Evolutionary conservation across 441 rosid genomes (phyloP), one percentile per base, ranked within the genome.

Genomic region (Eruca vesicaria): DNA sequence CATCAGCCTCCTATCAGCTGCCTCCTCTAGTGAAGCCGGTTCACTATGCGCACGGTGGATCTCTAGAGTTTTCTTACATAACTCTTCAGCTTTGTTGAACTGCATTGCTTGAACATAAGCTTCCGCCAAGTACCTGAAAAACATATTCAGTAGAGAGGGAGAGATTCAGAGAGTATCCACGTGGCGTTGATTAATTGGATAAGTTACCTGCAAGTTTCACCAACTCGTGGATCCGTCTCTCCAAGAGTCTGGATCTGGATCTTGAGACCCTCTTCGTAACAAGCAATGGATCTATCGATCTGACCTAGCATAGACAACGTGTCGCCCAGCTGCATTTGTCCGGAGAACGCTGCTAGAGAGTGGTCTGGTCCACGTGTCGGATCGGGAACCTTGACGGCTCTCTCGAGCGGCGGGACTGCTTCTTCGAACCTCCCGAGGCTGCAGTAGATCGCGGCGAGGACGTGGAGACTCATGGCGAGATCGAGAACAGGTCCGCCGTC

Each of bases 91-190:
- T 85, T 90, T 90, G 71, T 87, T 95, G 79, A 96, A 96, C 77
- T 93, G 96, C 99, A 96, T 89, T 66, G 98, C 98, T 66, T 96
- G 99, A 77, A 96, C 98, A 75, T 90, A 92, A 11, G 99, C 97
- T 86, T 96, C 99, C 6, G 98, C 95, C 57, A 96, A 84, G 79
- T 93, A 93, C 88, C 99, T 93, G 85, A 12, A 74, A 72, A 26
- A 32, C 21, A 31, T 21, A n/a, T n/a, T n/a, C n/a, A n/a, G n/a
- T 2, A 0, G 12, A n/a, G 7, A 53, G 15, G 6, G 35, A 6
- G 32, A 56, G 33, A 14, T 74, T 74, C 62, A 67, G 45, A 63
- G 28, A 31, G 14, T 6, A 2, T 1, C 3, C 50, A 45, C 28
- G 64, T 2, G 23, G 6, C 43, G 8, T 45, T 45, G 52, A n/a